Percentiles rank a stretch among this genome's conserved stretches.
These are phyloP conservation scores for Symbiodinium natans DNA, from an alignment of 73 alveolate genomes.

Conservation along the genomic window DNA sequence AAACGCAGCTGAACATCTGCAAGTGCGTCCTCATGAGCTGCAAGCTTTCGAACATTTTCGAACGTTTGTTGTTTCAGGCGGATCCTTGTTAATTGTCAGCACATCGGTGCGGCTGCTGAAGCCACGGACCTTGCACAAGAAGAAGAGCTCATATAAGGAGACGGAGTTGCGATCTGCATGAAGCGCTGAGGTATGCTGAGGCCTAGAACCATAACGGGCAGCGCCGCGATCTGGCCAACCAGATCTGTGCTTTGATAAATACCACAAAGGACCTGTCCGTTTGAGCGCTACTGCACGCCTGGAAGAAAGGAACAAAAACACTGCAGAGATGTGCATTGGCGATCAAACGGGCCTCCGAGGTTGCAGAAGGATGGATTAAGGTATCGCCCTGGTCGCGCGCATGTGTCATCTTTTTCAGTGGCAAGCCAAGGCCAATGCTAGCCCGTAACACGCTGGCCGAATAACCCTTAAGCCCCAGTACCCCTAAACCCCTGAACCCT, in stretches of 20 bases:
- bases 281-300: too few relatives aligned
- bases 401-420: too few relatives aligned
- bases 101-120: conserved; percentile 83
- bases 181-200: too few relatives aligned
- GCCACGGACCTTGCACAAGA: conserved; percentile 51
- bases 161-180: neutral
- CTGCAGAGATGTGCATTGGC: too few relatives aligned
- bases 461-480: too few relatives aligned
- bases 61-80: neutral
- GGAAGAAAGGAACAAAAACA: too few relatives aligned
- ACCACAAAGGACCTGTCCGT: conserved; percentile 65
- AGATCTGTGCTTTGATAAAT: conserved; percentile 54
- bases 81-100: conserved; percentile 70
- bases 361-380: neutral
- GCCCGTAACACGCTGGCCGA: too few relatives aligned
- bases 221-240: conserved; percentile 72
- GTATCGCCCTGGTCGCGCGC: neutral
- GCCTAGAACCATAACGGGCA: conserved; percentile 31
- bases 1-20: conserved; percentile 70
- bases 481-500: too few relatives aligned
- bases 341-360: neutral
- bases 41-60: neutral
- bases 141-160: neutral
- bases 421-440: too few relatives aligned
- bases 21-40: conserved; percentile 1